Conservation (phyloP, 179 eudicot genomes). For the Silene coronaria region DNA sequence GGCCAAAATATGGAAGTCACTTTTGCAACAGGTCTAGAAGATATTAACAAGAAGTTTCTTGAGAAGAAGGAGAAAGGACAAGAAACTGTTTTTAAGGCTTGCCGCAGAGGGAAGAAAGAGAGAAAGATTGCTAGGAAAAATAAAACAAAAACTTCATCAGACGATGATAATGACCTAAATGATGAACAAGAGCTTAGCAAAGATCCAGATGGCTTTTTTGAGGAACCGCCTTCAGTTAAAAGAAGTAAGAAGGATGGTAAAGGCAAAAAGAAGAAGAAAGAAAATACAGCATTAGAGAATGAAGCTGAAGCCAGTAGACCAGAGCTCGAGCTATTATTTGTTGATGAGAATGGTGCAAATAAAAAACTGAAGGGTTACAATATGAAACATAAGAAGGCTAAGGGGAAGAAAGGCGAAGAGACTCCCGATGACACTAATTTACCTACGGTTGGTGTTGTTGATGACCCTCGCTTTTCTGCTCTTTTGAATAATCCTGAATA, state of each 20-base stretch:
- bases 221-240: conserved; percentile 44
- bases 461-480: conserved; percentile 77
- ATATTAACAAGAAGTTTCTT: conserved; percentile 64
- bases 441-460: conserved; percentile 49
- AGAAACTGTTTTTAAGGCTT: conserved; percentile 79
- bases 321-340: conserved; percentile 79
- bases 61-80: conserved; percentile 72
- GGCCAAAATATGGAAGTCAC: conserved; percentile 95
- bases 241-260: conserved; percentile 27
- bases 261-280: conserved; percentile 30
- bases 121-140: conserved; percentile 58
- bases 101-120: conserved; percentile 70
- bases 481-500: too few species aligned
- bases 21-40: conserved; percentile 85
- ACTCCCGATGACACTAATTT: conserved; percentile 55
- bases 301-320: conserved; percentile 62
- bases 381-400: conserved; percentile 51
- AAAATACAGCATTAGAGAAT: conserved; percentile 29
- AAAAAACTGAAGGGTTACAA: conserved; percentile 66
- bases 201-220: conserved; percentile 63
- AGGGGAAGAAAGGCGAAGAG: conserved; percentile 63
- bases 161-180: conserved; percentile 61
- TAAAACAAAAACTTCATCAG: conserved; percentile 62
- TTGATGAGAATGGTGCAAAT: conserved; percentile 55
- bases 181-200: conserved; percentile 45